Base-by-base conservation (phyloP, 345 rosid species). In the Salix brachista region DNA sequence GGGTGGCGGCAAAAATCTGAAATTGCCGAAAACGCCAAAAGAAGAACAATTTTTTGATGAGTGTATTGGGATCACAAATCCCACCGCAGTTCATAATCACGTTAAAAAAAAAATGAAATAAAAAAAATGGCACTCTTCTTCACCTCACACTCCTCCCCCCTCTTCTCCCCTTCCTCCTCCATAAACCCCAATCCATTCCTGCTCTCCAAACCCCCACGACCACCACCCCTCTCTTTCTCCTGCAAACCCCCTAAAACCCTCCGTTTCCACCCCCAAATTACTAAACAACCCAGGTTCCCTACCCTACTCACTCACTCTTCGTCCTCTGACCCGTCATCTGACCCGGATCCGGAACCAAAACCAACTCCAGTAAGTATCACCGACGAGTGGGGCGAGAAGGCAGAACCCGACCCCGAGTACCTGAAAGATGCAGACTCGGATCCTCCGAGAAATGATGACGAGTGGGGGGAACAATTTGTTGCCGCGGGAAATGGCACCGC, bases 381-480 rank as follows among this genome's bases (percentile, higher is more conserved):
- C 14, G 98, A 96, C 79, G 96, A 93, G 81, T 93, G 98, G 98
- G 96, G 97, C 0, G 99, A 96, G 69, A 90, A 85, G 78, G 14
- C 87, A 60, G 91, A 77, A 41, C 65, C 84, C 11, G 80, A 70
- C 25, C 77, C 89, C 17, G 87, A 70, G 16, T 70, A 80, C 58
- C 84, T 89, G 71, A 87, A 75, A 75, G 71, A 83, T 66, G 50
- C 89, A 28, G 97, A 89, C 4, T 81, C 88, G 84, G 98, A 96
- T 83, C 97, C 98, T 61, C 90, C 98, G 10, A 77, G 23, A 81
- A 83, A 84, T 72, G 97, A 92, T 37, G 99, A 93, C 71, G 99
- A 96, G 90, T 91, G 97, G 98, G 96, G 78, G 81, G 84, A 80
- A 66, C 79, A 79, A 76, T 75, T 73, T 76, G 80, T 23, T 46